phyloP scores from a whole-genome alignment of 176 grass and related monocot species.

The Aegilops speltoides region DNA sequence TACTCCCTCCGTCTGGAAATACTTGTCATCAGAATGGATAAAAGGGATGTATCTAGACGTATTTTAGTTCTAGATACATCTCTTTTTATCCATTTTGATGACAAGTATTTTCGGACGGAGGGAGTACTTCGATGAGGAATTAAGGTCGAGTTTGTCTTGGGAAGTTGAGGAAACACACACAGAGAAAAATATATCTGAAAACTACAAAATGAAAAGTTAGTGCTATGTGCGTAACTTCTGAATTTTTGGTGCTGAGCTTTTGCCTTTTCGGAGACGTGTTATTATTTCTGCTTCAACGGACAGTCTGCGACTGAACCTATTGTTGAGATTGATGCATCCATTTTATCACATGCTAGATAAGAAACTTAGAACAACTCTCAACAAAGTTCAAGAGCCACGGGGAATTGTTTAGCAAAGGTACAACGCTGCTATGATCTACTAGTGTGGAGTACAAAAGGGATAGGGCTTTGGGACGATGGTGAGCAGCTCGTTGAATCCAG shows the following conservation, averaged over 20 bases:
- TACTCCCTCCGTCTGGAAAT: no score
- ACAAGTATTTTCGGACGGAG: no score
- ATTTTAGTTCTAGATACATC: no score
- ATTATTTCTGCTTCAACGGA: neutral
- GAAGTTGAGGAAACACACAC: constrained; percentile 22
- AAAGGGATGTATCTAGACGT: no score
- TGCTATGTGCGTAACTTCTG: neutral
- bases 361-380: neutral
- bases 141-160: constrained; percentile 9
- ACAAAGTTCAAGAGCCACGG: no score
- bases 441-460: neutral
- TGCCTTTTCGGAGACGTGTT: neutral
- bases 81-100: no score
- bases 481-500: no score
- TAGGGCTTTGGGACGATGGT: neutral
- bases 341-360: neutral
- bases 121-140: neutral
- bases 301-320: no score
- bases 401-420: no score
- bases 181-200: neutral
- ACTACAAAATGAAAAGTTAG: constrained; percentile 4
- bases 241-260: neutral
- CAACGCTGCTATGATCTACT: neutral
- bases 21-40: no score
- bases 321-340: neutral